Evolutionary conservation across 805 yeast species (phyloP), one percentile per base, ranked within the genome.

Genomic region (Yarrowia osloensis): DNA sequence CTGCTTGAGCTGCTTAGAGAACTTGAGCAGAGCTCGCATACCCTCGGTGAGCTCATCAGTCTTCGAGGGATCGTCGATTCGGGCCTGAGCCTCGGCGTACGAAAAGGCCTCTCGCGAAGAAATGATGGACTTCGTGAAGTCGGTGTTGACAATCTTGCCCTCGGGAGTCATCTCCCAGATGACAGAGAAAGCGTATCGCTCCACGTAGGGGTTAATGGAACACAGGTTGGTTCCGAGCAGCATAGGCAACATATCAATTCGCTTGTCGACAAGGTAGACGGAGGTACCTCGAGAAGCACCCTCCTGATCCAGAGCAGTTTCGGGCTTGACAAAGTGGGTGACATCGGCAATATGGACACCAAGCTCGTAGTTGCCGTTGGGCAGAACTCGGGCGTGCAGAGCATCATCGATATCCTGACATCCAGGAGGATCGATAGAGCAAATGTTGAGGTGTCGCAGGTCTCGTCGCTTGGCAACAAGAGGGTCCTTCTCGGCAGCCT

Each of bases 291-390:
- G 86, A 0, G 96, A 84, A 0, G 98, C 97, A 77, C 98, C 99
- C 79, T 95, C 99, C 52, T 86, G 88, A 76, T 95, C 99, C 68
- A 95, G 81, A 0, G 98, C 88, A 3, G 97, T 91, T 70, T 88
- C 89, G 0, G 99, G 88, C 77, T 92, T 91, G 54, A 95, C 99
- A 74, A 95, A 95, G 79, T 95, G 97, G 0, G 98, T 91, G 33
- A 95, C 99, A 79, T 95, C 99, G 11, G 99, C 99, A 80, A 95
- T 95, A 75, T 95, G 99, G 33, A 95, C 99, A 74, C 99, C 99
- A 67, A 95, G 97, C 76, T 95, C 97, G 81, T 85, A 92, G 75
- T 94, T 91, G 0, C 99, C 99, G 76, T 95, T 95, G 1, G 97
- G 92, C 61, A 95, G 82, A 66, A 76, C 75, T 70, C 84, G 80